These are phyloP conservation scores for Trichoderma lentiforme DNA, from an alignment of 2,329 filamentous ascomycete species.

Conservation along the genomic window DNA sequence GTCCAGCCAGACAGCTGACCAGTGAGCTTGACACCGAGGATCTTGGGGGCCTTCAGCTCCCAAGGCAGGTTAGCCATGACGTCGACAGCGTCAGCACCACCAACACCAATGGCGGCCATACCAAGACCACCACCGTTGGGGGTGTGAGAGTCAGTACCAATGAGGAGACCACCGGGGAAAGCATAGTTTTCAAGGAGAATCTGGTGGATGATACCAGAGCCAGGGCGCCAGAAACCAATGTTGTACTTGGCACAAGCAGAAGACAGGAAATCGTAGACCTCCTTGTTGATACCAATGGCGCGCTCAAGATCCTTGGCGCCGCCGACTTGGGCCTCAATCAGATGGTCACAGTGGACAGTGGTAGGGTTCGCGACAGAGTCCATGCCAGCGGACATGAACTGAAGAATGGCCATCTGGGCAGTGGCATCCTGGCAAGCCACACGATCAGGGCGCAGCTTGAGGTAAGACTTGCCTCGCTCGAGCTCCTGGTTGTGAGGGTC, in stretches of 20 bases:
- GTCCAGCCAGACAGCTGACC: constrained; percentile 89
- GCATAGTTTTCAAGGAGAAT: constrained; percentile 98
- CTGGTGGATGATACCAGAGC: constrained; percentile 99
- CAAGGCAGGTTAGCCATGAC: constrained; percentile 96
- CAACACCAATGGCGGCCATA: constrained; percentile 92
- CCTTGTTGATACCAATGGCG: constrained; percentile 93
- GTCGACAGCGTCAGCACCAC: constrained; percentile 97
- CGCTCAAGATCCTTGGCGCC: constrained; percentile 90
- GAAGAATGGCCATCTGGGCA: constrained; percentile 98
- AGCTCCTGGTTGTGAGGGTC: constrained; percentile 96
- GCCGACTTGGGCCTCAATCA: constrained; percentile 96
- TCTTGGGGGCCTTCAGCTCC: constrained; percentile 97
- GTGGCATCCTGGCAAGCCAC: constrained; percentile 99
- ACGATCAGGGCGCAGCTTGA: constrained; percentile 94
- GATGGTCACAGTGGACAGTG: constrained; percentile 97
- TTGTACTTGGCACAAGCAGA: constrained; percentile 97
- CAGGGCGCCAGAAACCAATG: constrained; percentile 99
- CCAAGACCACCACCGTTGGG: constrained; percentile 95
- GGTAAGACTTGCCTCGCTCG: constrained; percentile 90
- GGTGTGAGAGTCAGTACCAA: constrained; percentile 97
- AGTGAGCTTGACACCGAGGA: constrained; percentile 94
- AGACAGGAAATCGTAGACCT: constrained; percentile 97
- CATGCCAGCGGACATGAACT: constrained; percentile 99
- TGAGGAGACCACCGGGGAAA: constrained; percentile 96
- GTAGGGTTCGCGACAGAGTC: constrained; percentile 88